These are phyloP conservation scores for Irpex lacteus DNA, from an alignment of 1,284 basidiomycete genomes.

Conservation along the genomic window DNA sequence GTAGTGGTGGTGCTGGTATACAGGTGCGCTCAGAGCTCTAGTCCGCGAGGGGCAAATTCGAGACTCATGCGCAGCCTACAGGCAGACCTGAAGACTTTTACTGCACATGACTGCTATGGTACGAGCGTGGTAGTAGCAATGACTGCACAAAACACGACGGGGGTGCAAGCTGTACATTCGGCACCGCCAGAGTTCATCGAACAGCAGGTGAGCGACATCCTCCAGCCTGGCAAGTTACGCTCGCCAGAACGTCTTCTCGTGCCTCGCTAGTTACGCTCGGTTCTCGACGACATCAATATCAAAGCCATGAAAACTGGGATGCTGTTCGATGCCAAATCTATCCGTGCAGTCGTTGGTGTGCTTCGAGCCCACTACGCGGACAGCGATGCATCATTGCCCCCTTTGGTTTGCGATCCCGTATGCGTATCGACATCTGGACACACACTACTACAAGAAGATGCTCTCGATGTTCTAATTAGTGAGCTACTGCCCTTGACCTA, in stretches of 20 bases:
- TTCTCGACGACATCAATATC: conserved; percentile 77
- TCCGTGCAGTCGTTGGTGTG: conserved; percentile 41
- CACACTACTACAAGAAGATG: conserved; percentile 67
- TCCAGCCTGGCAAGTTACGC: neutral
- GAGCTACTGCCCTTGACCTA: conserved; percentile 73
- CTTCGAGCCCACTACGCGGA: conserved; percentile 39
- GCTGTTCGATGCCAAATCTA: conserved; percentile 59
- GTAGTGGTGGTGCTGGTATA: conserved; percentile 88
- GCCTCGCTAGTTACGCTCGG: conserved; percentile 56
- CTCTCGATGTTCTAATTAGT: conserved; percentile 56
- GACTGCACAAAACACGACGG: conserved; percentile 89
- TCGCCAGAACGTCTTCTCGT: neutral
- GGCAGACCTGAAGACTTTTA: conserved; percentile 87
- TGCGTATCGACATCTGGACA: conserved; percentile 94
- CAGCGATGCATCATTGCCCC: conserved; percentile 32
- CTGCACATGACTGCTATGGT: conserved; percentile 81
- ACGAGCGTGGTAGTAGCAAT: conserved; percentile 87
- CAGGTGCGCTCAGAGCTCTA: conserved; percentile 50
- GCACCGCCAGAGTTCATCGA: conserved; percentile 67
- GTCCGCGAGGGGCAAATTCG: too few relatives aligned
- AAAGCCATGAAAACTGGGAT: conserved; percentile 90
- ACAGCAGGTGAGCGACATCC: conserved; percentile 54
- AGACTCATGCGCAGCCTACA: conserved; percentile 23
- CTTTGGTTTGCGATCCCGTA: conserved; percentile 85
- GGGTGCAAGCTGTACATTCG: conserved; percentile 74